phyloP scores from a whole-genome alignment of 495 filamentous ascomycete species.

The Aspergillus funiculosus region DNA sequence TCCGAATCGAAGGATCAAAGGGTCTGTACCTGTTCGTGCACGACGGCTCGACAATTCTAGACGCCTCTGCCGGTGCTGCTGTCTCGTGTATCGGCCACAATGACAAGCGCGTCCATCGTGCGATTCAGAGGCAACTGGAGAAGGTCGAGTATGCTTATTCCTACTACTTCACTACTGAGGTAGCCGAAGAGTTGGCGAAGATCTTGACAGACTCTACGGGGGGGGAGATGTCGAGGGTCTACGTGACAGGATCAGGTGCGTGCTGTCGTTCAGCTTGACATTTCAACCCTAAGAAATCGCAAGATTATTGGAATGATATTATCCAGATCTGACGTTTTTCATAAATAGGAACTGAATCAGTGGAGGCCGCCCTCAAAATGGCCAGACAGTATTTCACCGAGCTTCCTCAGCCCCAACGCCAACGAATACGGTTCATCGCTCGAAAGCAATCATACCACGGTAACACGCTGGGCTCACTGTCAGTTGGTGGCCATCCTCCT shows the following conservation, averaged over 20 bases:
- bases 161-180: constrained; percentile 31
- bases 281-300: neutral
- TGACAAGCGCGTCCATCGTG: constrained; percentile 22
- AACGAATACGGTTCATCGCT: constrained; percentile 52
- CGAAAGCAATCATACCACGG: constrained; percentile 65
- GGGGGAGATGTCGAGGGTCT: constrained; percentile 25
- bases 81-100: constrained; percentile 24
- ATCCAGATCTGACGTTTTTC: neutral
- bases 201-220: constrained; percentile 22
- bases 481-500: constrained; percentile 52
- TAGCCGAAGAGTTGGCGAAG: constrained; percentile 26
- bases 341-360: constrained; percentile 51
- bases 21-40: constrained; percentile 9
- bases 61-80: constrained; percentile 38
- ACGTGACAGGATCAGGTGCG: constrained; percentile 45
- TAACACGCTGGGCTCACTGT: constrained; percentile 61
- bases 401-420: constrained; percentile 31
- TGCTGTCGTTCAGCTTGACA: neutral
- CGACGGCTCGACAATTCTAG: constrained; percentile 37
- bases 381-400: constrained; percentile 54
- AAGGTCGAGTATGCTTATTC: constrained; percentile 34
- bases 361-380: constrained; percentile 58
- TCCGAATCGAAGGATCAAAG: neutral
- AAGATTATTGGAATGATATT: constrained; percentile 6
- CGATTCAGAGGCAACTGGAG: constrained; percentile 30